phyloP scores from a whole-genome alignment of 2,329 filamentous ascomycete genomes.

The Penicillium italicum region DNA sequence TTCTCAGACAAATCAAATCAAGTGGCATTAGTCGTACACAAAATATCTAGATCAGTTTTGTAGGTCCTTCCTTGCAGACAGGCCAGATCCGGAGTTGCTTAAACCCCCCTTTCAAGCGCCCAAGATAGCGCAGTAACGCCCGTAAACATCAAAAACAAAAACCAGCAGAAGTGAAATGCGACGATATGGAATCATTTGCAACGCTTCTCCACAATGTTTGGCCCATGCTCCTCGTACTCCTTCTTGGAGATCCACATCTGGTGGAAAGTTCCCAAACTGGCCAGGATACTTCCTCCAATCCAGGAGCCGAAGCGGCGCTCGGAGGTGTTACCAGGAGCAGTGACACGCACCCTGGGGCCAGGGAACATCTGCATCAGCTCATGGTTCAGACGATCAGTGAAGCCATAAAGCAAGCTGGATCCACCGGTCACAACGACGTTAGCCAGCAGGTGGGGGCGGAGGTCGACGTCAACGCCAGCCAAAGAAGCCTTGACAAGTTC shows the following conservation, averaged over 20 bases:
- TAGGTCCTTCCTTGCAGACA: constrained; percentile 8
- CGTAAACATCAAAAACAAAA: constrained; percentile 4
- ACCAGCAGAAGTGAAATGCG: background rate
- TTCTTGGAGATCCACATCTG: constrained; percentile 99
- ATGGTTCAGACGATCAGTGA: constrained; percentile 83
- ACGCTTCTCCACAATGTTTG: constrained; percentile 87
- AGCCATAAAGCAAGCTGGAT: constrained; percentile 80
- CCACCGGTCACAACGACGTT: constrained; percentile 94
- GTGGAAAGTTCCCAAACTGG: constrained; percentile 94
- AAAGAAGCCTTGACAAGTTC: constrained; percentile 76
- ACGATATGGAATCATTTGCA: constrained; percentile 63
- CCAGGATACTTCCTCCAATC: constrained; percentile 95
- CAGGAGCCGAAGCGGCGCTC: constrained; percentile 91
- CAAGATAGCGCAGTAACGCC: constrained; percentile 12
- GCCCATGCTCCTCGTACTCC: constrained; percentile 95
- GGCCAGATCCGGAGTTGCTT: constrained; percentile 9
- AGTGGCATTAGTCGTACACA: constrained; percentile 14
- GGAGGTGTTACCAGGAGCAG: constrained; percentile 77
- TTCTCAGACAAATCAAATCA: constrained; percentile 4
- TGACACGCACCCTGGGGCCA: constrained; percentile 79
- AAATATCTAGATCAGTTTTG: constrained; percentile 14
- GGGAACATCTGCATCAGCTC: constrained; percentile 82
- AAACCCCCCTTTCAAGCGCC: constrained; percentile 6
- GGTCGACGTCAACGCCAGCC: constrained; percentile 79
- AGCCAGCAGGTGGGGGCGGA: constrained; percentile 74